These are phyloP conservation scores for Gliomastix tumulicola DNA, from an alignment of 2,329 filamentous ascomycete genomes.

Conservation along the genomic window DNA sequence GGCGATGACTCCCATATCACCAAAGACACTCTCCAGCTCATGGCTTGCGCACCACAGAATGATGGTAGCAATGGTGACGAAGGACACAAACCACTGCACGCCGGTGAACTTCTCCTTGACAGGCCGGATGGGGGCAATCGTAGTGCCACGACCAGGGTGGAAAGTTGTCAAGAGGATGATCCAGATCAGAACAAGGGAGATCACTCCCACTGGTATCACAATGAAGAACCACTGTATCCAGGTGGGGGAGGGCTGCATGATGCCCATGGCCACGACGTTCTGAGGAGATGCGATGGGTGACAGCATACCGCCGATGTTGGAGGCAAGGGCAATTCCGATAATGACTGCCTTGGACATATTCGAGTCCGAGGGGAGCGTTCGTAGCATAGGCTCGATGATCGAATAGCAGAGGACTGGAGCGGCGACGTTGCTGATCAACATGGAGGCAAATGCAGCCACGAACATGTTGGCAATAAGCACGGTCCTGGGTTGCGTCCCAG, in stretches of 20 bases:
- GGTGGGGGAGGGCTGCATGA: slow-evolving; percentile 86
- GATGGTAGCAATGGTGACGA: slow-evolving; percentile 80
- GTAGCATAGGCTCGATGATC: slow-evolving; percentile 94
- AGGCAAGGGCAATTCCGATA: slow-evolving; percentile 88
- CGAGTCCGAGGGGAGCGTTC: slow-evolving; percentile 84
- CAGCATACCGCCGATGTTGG: slow-evolving; percentile 93
- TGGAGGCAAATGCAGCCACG: slow-evolving; percentile 92
- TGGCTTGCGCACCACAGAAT: slow-evolving; percentile 88
- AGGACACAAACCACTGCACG: slow-evolving; percentile 85
- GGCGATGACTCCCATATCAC: slow-evolving; percentile 97
- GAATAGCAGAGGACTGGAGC: slow-evolving; percentile 96
- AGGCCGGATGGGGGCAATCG: slow-evolving; percentile 84
- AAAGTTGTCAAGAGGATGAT: slow-evolving; percentile 77
- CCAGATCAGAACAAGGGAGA: slow-evolving; percentile 88
- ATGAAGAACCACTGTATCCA: slow-evolving; percentile 99
- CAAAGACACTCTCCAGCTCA: slow-evolving; percentile 79
- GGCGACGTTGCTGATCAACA: slow-evolving; percentile 98
- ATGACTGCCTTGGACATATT: slow-evolving; percentile 93
- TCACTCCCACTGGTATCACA: slow-evolving; percentile 82
- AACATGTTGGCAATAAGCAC: slow-evolving; percentile 98
- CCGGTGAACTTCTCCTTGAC: slow-evolving; percentile 84
- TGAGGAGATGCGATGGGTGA: slow-evolving; percentile 96
- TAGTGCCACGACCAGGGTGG: slow-evolving; percentile 75
- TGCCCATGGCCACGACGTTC: slow-evolving; percentile 92
- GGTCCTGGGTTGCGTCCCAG: slow-evolving; percentile 80